These are phyloP conservation scores for Podosphaera xanthii DNA, from an alignment of 2,329 filamentous ascomycete species.

Conservation along the genomic window DNA sequence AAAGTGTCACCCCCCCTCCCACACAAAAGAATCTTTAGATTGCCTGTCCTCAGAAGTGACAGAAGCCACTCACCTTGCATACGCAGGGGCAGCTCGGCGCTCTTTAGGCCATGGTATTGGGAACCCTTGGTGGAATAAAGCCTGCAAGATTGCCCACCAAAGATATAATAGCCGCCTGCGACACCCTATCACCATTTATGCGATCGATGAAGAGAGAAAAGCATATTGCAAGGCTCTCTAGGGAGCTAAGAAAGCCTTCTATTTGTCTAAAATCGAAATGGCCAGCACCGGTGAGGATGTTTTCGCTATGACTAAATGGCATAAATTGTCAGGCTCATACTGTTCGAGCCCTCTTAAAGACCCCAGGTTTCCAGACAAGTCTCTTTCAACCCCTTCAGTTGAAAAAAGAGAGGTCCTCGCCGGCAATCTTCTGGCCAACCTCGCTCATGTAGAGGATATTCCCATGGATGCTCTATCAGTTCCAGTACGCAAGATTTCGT, in stretches of 20 bases:
- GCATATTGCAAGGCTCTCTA: neutral
- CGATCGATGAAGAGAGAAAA: neutral
- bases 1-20: too few species aligned
- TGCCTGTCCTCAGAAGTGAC: too few species aligned
- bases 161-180: neutral
- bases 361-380: neutral
- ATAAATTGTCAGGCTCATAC: neutral
- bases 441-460: too few species aligned
- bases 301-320: neutral
- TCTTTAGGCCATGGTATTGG: neutral
- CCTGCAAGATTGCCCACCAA: neutral
- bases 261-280: neutral
- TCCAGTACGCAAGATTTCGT: too few species aligned
- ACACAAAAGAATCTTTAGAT: too few species aligned
- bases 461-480: too few species aligned
- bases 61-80: neutral
- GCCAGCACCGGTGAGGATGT: slow-evolving; percentile 1
- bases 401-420: too few species aligned
- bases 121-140: neutral
- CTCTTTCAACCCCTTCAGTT: too few species aligned
- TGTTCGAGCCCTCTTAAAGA: too few species aligned
- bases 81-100: neutral
- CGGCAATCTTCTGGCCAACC: too few species aligned
- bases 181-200: neutral
- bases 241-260: neutral